Conservation (phyloP, 2,329 filamentous ascomycete genomes). For the Ceratocystis colombiana region DNA sequence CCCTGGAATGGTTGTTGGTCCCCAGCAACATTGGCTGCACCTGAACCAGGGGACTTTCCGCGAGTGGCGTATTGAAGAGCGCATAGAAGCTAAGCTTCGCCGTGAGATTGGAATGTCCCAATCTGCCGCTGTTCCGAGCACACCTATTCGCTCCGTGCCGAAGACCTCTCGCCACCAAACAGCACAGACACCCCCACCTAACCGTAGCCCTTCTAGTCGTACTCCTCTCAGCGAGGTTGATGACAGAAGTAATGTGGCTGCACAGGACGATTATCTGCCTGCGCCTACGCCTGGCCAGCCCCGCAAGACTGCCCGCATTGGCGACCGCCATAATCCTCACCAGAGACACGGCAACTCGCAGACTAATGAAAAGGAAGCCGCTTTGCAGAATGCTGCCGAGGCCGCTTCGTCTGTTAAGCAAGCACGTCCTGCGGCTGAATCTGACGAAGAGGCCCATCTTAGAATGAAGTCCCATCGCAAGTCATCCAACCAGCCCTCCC, state of each 20-base stretch:
- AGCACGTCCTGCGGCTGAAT: constrained; percentile 44
- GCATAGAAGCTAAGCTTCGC: constrained; percentile 57
- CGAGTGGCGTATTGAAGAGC: constrained; percentile 96
- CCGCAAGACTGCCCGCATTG: constrained; percentile 65
- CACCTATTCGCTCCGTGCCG: constrained; percentile 51
- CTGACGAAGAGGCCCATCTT: constrained; percentile 73
- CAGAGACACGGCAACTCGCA: constrained; percentile 44
- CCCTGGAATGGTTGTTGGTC: constrained; percentile 96
- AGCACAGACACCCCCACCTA: constrained; percentile 77
- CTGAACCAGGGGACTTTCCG: constrained; percentile 93
- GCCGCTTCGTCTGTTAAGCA: constrained; percentile 51
- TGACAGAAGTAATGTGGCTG: constrained; percentile 56
- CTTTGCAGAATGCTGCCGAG: constrained; percentile 48
- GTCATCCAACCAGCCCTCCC: constrained; percentile 35
- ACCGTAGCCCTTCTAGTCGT: constrained; percentile 62
- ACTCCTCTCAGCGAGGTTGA: constrained; percentile 91
- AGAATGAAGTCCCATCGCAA: constrained; percentile 61
- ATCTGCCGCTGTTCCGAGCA: constrained; percentile 40
- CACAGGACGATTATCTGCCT: constrained; percentile 84
- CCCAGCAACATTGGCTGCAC: constrained; percentile 97
- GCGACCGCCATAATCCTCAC: constrained; percentile 67
- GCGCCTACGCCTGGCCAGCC: constrained; percentile 94
- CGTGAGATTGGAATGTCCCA: constrained; percentile 47
- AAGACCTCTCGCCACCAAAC: constrained; percentile 53
- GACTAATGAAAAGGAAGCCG: constrained; percentile 40